Evolutionary conservation across 352 stramenopile species (phyloP).

Genomic region (Thalassiosira pacifica): DNA sequence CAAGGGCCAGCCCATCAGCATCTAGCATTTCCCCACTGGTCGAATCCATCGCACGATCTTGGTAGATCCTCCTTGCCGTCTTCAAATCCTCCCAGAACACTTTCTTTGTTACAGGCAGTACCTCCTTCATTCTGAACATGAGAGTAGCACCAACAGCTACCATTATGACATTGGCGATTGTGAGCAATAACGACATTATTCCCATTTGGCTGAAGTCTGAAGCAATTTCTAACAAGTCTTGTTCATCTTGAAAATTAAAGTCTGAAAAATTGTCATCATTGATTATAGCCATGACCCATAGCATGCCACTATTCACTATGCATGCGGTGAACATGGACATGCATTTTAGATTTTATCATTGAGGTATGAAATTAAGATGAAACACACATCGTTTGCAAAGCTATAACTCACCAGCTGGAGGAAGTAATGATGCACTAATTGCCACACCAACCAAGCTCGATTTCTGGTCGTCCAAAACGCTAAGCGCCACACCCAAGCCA

Average conservation of each 20-base stretch:
- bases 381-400: neutral
- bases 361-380: no score
- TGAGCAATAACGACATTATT: slow-evolving; percentile 75
- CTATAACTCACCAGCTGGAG: slow-evolving; percentile 70
- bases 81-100: slow-evolving; percentile 71
- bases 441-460: slow-evolving; percentile 87
- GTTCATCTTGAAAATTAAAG: neutral
- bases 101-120: slow-evolving; percentile 76
- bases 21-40: neutral
- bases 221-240: neutral
- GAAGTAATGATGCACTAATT: slow-evolving; percentile 87
- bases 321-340: no score
- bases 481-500: slow-evolving; percentile 86
- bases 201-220: slow-evolving; percentile 42
- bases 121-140: slow-evolving; percentile 89
- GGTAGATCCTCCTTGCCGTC: slow-evolving; percentile 65
- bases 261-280: slow-evolving; percentile 2
- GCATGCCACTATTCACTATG: slow-evolving; percentile 83
- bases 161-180: slow-evolving; percentile 87
- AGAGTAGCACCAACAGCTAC: slow-evolving; percentile 83
- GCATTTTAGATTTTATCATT: no score
- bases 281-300: slow-evolving; percentile 55
- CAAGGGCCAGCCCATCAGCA: neutral
- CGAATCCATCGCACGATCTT: slow-evolving; percentile 1
- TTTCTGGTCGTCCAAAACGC: slow-evolving; percentile 84